Evolutionary conservation across 306 rosid species (phyloP), one percentile per base, ranked within the genome.

Genomic region (Cajanus cajan): DNA sequence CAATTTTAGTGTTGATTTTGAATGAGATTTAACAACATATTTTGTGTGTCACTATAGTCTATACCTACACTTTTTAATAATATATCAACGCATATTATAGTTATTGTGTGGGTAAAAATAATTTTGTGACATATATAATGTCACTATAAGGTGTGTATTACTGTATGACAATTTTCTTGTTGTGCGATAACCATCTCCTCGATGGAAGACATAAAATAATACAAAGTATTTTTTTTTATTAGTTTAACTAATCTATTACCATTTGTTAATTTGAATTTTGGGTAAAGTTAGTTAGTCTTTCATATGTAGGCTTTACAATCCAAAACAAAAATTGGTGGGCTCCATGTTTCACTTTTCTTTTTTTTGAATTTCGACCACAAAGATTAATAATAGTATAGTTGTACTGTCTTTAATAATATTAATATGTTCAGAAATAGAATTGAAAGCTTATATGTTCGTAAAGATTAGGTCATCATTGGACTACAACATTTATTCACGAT

Each of bases 211-310:
- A n/a, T n/a, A n/a, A n/a, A n/a, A n/a, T n/a, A n/a, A n/a, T n/a
- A n/a, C n/a, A n/a, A n/a, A n/a, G n/a, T 15, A 15, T 15, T 2
- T n/a, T 15, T 10, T 47, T 54, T 54, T 19, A 54, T 22, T 21
- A 54, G 6, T 58, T 21, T 22, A 21, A 13, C 24, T 22, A 14
- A 21, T 44, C 13, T 7, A 13, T 24, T 44, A 40, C 15, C 22
- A 50, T 7, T 51, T 18, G 0, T 39, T 21, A 19, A n/a, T 40
- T 37, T 66, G 11, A 40, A 66, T 19, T 7, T 39, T 12, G 22
- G 16, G 61, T 78, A 62, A 78, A 82, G 37, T 3, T 19, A 50
- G 73, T 39, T 51, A 51, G 15, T 57, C 55, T 51, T 51, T 51
- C 28, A 52, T 10, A 13, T 22, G 31, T 21, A 67, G 72, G 72